These are phyloP conservation scores for Plenodomus tracheiphilus DNA, from an alignment of 2,329 filamentous ascomycete genomes.

Conservation along the genomic window DNA sequence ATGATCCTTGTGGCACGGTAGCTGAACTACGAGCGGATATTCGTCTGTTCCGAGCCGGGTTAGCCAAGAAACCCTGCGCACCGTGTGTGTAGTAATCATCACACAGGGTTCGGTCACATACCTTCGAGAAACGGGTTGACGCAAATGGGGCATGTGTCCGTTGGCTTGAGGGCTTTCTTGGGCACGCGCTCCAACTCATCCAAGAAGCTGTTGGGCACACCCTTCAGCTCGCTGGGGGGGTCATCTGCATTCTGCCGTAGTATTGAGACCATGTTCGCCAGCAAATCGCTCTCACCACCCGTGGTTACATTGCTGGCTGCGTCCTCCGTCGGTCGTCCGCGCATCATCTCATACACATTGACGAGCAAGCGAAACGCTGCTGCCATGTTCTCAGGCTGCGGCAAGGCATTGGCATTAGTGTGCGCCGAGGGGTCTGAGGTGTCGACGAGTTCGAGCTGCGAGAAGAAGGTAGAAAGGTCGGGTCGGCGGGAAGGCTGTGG, in stretches of 20 bases:
- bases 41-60: slow-evolving; percentile 45
- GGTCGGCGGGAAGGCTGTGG: slow-evolving; percentile 56
- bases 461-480: slow-evolving; percentile 68
- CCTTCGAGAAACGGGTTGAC: slow-evolving; percentile 64
- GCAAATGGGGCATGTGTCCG: slow-evolving; percentile 63
- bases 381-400: slow-evolving; percentile 63
- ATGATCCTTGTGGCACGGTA: slow-evolving; percentile 65
- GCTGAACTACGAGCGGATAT: slow-evolving; percentile 65
- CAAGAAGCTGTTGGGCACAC: slow-evolving; percentile 64
- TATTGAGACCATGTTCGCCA: slow-evolving; percentile 59
- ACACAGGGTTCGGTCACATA: slow-evolving; percentile 26
- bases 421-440: slow-evolving; percentile 56
- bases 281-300: slow-evolving; percentile 45
- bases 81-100: slow-evolving; percentile 8
- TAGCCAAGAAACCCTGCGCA: slow-evolving; percentile 14
- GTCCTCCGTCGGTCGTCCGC: slow-evolving; percentile 41
- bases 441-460: slow-evolving; percentile 61
- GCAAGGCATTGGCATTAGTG: slow-evolving; percentile 61
- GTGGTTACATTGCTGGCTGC: slow-evolving; percentile 12
- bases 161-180: slow-evolving; percentile 56
- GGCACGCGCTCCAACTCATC: slow-evolving; percentile 64
- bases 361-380: slow-evolving; percentile 63
- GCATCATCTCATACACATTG: slow-evolving; percentile 64
- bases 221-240: slow-evolving; percentile 63
- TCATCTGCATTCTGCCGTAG: slow-evolving; percentile 60